Evolutionary conservation across 768 basidiomycete genomes (phyloP).

Genomic region (Lactifluus piperatus): DNA sequence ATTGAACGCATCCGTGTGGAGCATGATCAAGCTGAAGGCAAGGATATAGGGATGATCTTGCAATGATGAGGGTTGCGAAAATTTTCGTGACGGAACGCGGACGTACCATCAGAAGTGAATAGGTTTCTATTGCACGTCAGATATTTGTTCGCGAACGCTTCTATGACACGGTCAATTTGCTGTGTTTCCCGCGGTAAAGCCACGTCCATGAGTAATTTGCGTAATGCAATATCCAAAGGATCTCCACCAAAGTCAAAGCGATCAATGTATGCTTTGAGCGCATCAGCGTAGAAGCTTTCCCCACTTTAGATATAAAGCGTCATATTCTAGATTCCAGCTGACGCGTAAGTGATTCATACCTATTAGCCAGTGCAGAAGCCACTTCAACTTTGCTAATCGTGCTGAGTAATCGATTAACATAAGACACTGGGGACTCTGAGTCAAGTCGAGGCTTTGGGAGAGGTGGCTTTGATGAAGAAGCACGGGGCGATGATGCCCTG

Average conservation of each 20-base stretch:
- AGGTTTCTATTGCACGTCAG: constrained; percentile 72
- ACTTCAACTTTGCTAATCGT: constrained; percentile 72
- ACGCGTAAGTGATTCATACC: constrained; percentile 35
- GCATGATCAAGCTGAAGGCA: constrained; percentile 96
- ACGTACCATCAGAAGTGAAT: constrained; percentile 67
- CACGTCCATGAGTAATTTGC: constrained; percentile 84
- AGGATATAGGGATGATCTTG: constrained; percentile 91
- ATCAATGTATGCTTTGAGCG: constrained; percentile 62
- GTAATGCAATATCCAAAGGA: constrained; percentile 86
- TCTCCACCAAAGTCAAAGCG: constrained; percentile 72
- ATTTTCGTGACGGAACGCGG: background rate
- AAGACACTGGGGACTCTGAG: constrained; percentile 63
- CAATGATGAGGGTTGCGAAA: constrained; percentile 1
- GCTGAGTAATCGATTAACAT: constrained; percentile 53
- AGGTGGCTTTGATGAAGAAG: constrained; percentile 37
- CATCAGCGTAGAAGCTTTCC: constrained; percentile 58
- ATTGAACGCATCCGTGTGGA: constrained; percentile 98
- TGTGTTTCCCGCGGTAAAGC: constrained; percentile 93
- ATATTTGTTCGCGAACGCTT: constrained; percentile 87
- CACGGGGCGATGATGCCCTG: constrained; percentile 38
- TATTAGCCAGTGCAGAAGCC: constrained; percentile 70
- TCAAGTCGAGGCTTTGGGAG: constrained; percentile 43
- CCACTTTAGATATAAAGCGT: constrained; percentile 37
- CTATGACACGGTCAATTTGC: constrained; percentile 96
- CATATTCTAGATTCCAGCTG: background rate